Base-by-base conservation (phyloP, 2,329 filamentous ascomycete species). In the Emmonsiellopsis sp. region DNA sequence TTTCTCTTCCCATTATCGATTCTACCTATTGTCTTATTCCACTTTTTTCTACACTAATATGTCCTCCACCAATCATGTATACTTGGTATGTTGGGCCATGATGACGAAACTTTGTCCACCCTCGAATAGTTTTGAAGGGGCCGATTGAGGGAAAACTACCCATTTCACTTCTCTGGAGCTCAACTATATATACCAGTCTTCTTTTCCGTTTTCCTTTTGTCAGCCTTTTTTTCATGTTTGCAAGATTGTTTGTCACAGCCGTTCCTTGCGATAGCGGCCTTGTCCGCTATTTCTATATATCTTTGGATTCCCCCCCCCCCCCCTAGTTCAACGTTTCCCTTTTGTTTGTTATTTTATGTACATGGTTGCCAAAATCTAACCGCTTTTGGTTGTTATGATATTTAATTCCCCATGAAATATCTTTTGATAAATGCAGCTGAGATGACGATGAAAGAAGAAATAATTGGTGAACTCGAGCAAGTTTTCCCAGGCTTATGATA, bases 181-280 rank as follows among this genome's bases (percentile, higher is more conserved):
- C n/a, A 33, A 42, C 27, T 47, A 48, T 48, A 47, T 46, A 37
- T 47, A 40, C 42, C 34, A 9, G 31, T 44, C 10, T 46, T 48
- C 31, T 44, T 46, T 52, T 43, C 42, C 40, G 10, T 39, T 43
- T 34, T 43, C 14, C 39, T 31, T 50, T 36, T 42, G 42, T 40
- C 43, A 39, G 48, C 6, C 32, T 11, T 31, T 31, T 13, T 13
- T 27, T 27, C 37, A 50, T 27, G 42, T 33, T 33, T 36, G n/a
- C 50, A 48, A 58, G 57, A 58, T 58, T 62, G 57, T 56, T 53
- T 53, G 40, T 32, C 36, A 6, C 31, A 6, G 36, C 34, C 21
- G 47, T 49, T 36, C 32, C 36, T 40, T 49, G 32, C 40, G 36
- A 17, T 17, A 17, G 17, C 17, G 17, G 17, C 17, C 17, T 17